Conservation (phyloP, 1,139 yeast genomes). For the Taiozyma sp. region DNA sequence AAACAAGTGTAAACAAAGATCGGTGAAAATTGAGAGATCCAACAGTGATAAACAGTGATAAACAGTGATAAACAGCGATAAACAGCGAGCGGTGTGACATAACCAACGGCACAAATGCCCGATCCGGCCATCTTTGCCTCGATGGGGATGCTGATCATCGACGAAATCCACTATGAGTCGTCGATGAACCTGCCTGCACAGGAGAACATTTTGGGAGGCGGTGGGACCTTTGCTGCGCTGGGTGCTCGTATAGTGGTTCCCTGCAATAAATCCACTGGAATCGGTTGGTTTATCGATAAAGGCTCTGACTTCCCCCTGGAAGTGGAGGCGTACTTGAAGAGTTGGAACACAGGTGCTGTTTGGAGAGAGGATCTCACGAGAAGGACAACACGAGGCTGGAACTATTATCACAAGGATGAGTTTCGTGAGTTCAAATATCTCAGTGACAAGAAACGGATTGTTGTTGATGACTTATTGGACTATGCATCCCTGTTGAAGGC, state of each 20-base stretch:
- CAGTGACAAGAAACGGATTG: conserved; percentile 63
- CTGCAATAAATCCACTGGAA: conserved; percentile 27
- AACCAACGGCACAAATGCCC: not conserved
- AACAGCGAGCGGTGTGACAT: too few relatives aligned
- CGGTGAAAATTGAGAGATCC: too few relatives aligned
- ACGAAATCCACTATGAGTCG: conserved; percentile 64
- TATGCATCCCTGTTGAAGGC: conserved; percentile 36
- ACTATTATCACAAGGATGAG: conserved; percentile 26
- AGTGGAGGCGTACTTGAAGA: conserved; percentile 40
- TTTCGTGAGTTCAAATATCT: conserved; percentile 53
- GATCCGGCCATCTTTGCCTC: conserved; percentile 14
- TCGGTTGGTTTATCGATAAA: conserved; percentile 72
- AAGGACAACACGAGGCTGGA: conserved; percentile 78
- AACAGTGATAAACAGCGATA: too few relatives aligned
- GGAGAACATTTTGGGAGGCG: conserved; percentile 76
- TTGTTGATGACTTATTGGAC: conserved; percentile 49
- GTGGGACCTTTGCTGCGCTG: conserved; percentile 78
- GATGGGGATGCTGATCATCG: conserved; percentile 86
- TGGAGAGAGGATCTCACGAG: conserved; percentile 49
- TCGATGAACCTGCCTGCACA: conserved; percentile 38
- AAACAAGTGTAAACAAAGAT: too few relatives aligned
- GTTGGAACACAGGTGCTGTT: conserved; percentile 61
- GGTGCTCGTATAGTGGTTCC: conserved; percentile 62
- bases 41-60: too few relatives aligned
- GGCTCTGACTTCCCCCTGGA: conserved; percentile 71